Conservation (phyloP, 202 grass and related monocot genomes). For the Brachypodium distachyon region DNA sequence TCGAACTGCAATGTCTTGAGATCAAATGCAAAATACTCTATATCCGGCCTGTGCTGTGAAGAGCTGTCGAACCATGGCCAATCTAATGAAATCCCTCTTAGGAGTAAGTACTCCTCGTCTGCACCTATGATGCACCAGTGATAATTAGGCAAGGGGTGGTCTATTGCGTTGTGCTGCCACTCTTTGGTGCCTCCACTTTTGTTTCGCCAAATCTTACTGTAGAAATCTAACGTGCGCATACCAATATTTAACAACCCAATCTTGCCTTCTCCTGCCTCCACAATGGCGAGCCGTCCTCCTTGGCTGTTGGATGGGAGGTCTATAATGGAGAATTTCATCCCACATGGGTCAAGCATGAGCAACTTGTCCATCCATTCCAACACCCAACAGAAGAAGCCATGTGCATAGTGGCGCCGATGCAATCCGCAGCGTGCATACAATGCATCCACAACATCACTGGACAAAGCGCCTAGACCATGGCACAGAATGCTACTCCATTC, state of each 20-base stretch:
- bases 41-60: neutral
- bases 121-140: slow-evolving; percentile 13
- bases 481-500: neutral
- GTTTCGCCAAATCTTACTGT: neutral
- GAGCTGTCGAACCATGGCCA: neutral
- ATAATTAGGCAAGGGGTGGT: neutral
- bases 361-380: neutral
- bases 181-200: neutral
- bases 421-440: neutral
- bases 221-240: neutral
- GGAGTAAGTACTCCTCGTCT: neutral
- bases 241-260: neutral
- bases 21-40: slow-evolving; percentile 9
- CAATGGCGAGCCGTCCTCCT: neutral
- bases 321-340: slow-evolving; percentile 2
- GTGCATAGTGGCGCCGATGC: neutral
- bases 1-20: neutral
- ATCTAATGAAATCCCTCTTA: slow-evolving; percentile 2
- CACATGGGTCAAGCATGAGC: neutral
- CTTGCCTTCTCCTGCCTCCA: neutral
- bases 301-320: neutral
- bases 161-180: neutral
- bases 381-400: neutral
- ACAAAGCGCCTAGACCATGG: neutral
- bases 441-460: neutral